phyloP scores from a whole-genome alignment of 805 yeast species.

The Ogataea corticis region DNA sequence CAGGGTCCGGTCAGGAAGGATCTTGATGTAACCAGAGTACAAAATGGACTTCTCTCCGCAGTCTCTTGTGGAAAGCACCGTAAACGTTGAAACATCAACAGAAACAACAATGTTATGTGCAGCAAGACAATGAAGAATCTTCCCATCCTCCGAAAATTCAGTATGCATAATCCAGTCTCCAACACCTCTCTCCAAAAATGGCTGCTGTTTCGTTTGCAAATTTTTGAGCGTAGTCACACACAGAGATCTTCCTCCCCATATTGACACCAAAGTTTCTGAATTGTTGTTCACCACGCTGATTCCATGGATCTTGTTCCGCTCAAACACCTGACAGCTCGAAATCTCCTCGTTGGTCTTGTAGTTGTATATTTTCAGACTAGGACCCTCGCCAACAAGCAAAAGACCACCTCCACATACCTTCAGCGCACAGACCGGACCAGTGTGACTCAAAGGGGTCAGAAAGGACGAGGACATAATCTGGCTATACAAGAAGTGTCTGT shows the following conservation, averaged over 20 bases:
- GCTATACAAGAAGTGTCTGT: too few species aligned
- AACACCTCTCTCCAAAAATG: constrained; percentile 46
- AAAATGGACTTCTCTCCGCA: constrained; percentile 77
- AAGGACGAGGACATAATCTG: neutral
- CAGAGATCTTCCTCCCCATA: constrained; percentile 77
- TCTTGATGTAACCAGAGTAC: constrained; percentile 79
- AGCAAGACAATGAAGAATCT: constrained; percentile 56
- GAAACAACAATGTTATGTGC: constrained; percentile 74
- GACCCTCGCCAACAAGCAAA: constrained; percentile 71
- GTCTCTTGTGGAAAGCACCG: constrained; percentile 36
- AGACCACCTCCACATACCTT: constrained; percentile 38
- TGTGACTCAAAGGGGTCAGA: constrained; percentile 34
- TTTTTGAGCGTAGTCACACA: constrained; percentile 39
- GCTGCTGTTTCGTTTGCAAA: constrained; percentile 20
- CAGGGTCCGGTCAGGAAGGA: constrained; percentile 40
- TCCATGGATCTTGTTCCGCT: constrained; percentile 83
- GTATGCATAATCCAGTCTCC: constrained; percentile 81
- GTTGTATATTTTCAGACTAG: constrained; percentile 56
- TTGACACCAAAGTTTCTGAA: constrained; percentile 32
- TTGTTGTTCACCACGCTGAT: constrained; percentile 41
- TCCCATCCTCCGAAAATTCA: constrained; percentile 44
- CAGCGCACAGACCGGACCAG: constrained; percentile 74
- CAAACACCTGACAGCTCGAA: constrained; percentile 49
- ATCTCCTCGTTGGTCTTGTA: constrained; percentile 38
- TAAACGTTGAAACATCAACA: constrained; percentile 27